Base-by-base conservation (phyloP, 2,329 filamentous ascomycete species). In the Aspergillus unguis region DNA sequence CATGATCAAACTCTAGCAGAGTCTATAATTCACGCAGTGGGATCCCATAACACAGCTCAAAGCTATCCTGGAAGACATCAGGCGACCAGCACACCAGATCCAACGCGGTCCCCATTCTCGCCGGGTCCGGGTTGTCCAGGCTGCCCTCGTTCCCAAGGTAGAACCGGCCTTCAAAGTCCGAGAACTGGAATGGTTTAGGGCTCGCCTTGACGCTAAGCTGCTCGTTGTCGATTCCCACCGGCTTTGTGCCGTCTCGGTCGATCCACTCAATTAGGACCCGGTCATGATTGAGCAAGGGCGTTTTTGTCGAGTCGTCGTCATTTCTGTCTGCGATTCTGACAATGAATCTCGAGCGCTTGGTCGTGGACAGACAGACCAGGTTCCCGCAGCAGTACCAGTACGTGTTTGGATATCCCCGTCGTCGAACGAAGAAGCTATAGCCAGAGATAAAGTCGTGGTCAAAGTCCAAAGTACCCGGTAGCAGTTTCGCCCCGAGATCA, bases 361-460 rank as follows among this genome's bases (percentile, higher is more conserved):
- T 49, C 1, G 38, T 49, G 1, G 47, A 49, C 2, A 49, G 47
- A 32, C 47, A 49, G 47, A 49, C 36, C 5, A 49, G 38, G n/a
- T 49, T 49, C 7, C 47, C 47, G 31, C 47, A 49, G 40, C 47
- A 49, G 9, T 49, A 49, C 47, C 47, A 49, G 38, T 43, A 49
- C 1, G 47, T 49, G 29, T 33, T 49, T 31, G 47, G 47, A 28
- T 49, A 49, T 2, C 47, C 47, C 3, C 47, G 5, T 25, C 47
- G 47, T 2, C 47, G 47, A 8, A 49, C 37, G 40, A 49, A 49
- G 8, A 43, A 49, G 40, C 47, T 49, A 23, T 44, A 25, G 23
- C 47, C 47, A 2, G 47, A 49, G 40, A 49, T 28, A 25, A 36
- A 44, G 38, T 49, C 47, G 26, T 49, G 47, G 31, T 49, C 40